Conservation (phyloP, 2,329 filamentous ascomycete species). For the Stylonectria norvegica region DNA sequence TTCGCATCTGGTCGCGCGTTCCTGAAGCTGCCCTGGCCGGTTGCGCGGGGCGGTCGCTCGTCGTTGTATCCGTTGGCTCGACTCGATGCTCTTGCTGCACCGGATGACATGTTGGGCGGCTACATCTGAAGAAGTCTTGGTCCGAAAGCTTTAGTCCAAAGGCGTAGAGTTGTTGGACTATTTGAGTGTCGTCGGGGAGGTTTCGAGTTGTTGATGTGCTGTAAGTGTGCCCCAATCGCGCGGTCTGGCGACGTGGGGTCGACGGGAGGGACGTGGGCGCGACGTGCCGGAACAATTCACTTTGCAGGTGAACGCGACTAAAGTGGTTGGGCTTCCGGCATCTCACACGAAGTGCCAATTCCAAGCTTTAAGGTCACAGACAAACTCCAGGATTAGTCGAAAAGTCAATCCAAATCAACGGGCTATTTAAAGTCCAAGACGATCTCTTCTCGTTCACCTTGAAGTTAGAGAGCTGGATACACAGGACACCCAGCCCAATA, state of each 20-base stretch:
- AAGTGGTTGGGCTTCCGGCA: too few relatives aligned
- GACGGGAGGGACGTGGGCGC: constrained; percentile 1
- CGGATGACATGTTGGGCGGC: constrained; percentile 40
- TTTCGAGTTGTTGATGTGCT: constrained; percentile 12
- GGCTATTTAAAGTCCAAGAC: too few relatives aligned
- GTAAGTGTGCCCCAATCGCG: constrained; percentile 27
- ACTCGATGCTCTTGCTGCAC: constrained; percentile 40
- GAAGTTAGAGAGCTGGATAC: too few relatives aligned
- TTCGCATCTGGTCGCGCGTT: constrained; percentile 34
- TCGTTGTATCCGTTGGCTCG: constrained; percentile 38
- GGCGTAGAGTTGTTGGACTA: not conserved
- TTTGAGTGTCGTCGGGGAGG: not conserved
- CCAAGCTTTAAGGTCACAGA: too few relatives aligned
- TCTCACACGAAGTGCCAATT: too few relatives aligned
- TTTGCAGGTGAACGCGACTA: too few relatives aligned
- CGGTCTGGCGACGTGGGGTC: constrained; percentile 24
- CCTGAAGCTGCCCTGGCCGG: constrained; percentile 33
- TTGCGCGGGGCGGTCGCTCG: constrained; percentile 38
- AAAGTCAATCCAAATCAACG: too few relatives aligned
- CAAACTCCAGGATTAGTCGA: too few relatives aligned
- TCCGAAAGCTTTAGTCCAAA: too few relatives aligned
- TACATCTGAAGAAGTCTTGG: constrained; percentile 36
- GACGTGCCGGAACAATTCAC: constrained; percentile 8
- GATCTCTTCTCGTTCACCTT: too few relatives aligned
- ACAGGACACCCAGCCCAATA: too few relatives aligned